These are phyloP conservation scores for Artemisia annua DNA, from an alignment of 129 eudicot species.

Conservation along the genomic window DNA sequence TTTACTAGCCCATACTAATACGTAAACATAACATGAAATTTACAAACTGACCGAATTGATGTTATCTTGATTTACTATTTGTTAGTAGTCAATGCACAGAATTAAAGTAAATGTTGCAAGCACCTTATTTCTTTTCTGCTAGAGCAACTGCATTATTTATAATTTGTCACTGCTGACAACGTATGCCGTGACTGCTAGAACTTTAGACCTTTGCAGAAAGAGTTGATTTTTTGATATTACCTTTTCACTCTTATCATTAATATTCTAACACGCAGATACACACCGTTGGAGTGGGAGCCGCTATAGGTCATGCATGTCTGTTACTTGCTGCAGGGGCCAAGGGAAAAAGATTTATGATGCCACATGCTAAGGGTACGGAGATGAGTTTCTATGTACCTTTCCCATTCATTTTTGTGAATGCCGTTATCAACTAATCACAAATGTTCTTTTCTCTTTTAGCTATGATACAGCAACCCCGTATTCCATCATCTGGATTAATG, in stretches of 20 bases:
- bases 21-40: no score
- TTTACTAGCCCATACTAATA: no score
- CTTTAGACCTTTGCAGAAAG: not conserved
- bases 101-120: constrained; percentile 3
- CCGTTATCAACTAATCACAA: not conserved
- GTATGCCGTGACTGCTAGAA: not conserved
- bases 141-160: not conserved
- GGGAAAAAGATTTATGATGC: constrained; percentile 84
- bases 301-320: constrained; percentile 82
- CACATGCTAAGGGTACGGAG: constrained; percentile 71
- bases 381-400: not conserved
- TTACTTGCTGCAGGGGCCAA: constrained; percentile 87
- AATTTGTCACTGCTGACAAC: not conserved
- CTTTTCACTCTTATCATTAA: not conserved
- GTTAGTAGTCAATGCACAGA: not conserved
- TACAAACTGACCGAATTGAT: not conserved
- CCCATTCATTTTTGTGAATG: not conserved
- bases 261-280: constrained; percentile 57
- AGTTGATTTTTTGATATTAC: constrained; percentile 7
- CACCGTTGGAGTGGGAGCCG: constrained; percentile 70
- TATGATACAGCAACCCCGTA: constrained; percentile 72
- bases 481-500: constrained; percentile 81
- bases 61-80: not conserved
- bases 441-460: constrained; percentile 48
- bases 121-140: constrained; percentile 1